Base-by-base conservation (phyloP, 1,139 yeast genomes). In the Arxiozyma slooffiae region DNA sequence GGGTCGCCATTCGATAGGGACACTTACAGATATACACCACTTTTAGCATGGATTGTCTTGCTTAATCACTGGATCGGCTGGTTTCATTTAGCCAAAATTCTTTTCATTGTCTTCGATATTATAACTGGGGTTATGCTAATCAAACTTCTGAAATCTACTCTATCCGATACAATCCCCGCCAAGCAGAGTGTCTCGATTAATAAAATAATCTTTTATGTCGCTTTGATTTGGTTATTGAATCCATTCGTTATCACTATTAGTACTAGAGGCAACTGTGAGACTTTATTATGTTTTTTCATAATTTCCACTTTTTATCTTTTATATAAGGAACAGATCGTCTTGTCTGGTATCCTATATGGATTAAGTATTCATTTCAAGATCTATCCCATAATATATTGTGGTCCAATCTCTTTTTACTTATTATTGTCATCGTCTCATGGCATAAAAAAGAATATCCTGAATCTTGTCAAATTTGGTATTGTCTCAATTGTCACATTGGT, bases 221-320 rank as follows among this genome's bases (percentile, higher is more conserved):
- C 51, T 5, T 44, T 48, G 4, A 71, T 89, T 4, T 92, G 98
- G 98, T 72, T 92, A 41, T 73, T 88, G 58, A 92, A 92, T 66
- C 98, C 98, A 14, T 86, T 92, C 94, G 98, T 90, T 0, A 80
- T 85, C 36, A 89, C 96, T 1, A 92, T 92, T 44, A 83, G 95
- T 55, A 89, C 97, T 0, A 72, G 98, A 50, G 98, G 98, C 0
- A 86, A 95, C 21, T 85, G 96, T 0, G 98, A 92, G 64, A 90
- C 97, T 55, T 74, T 92, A 1, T 70, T 92, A 45, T 88, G 95
- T 1, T 90, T 86, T 24, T 72, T 90, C 60, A 77, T 89, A 3
- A 78, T 89, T 76, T 66, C 76, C 16, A 72, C 83, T 43, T 71
- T 86, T 1, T 81, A 78, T 57, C 68, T 58, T 41, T 61, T 80